Evolutionary conservation across 2,329 filamentous ascomycete species (phyloP), one percentile per base, ranked within the genome.

Genomic region (Xylaria hypoxylon): DNA sequence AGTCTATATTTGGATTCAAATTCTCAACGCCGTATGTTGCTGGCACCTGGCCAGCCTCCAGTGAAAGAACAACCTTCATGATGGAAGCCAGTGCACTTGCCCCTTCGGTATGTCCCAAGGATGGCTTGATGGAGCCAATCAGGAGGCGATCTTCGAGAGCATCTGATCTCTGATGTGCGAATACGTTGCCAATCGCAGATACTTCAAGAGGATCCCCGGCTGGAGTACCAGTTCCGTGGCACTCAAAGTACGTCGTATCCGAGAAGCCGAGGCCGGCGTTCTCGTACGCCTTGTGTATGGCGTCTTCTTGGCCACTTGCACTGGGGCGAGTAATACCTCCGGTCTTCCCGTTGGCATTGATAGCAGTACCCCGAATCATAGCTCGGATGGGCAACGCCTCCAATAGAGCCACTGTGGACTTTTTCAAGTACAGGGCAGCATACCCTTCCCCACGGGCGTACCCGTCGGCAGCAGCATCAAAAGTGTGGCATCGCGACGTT

Each of bases 181-280:
- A n/a, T n/a, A n/a, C n/a, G n/a, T n/a, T n/a, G n/a, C 70, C 40
- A 7, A 81, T 74, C 6, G 79, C 81, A 3, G 66, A 56, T 1
- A 79, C 75, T 65, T 83, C 82, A 5, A 75, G 68, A 0, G 79
- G 77, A 64, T 83, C 81, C 5, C 62, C 82, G 1, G 75, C 77
- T 4, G 64, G 59, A 2, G 81, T 83, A 0, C 80, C 81, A 0
- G 81, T 82, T 1, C 80, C 70, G 45, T n/a, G n/a, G n/a, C n/a
- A n/a, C n/a, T n/a, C n/a, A n/a, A n/a, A n/a, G n/a, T n/a, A n/a
- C n/a, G n/a, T 73, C 69, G 31, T 58, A 67, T 45, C 72, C 71
- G 10, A 71, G 22, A 31, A 67, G 68, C 1, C 33, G 33, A 0
- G 71, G 3, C 55, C 26, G 6, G 70, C 71, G 11, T 59, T 50